phyloP scores from a whole-genome alignment of 331 rosid species.

The Quercus lobata region DNA sequence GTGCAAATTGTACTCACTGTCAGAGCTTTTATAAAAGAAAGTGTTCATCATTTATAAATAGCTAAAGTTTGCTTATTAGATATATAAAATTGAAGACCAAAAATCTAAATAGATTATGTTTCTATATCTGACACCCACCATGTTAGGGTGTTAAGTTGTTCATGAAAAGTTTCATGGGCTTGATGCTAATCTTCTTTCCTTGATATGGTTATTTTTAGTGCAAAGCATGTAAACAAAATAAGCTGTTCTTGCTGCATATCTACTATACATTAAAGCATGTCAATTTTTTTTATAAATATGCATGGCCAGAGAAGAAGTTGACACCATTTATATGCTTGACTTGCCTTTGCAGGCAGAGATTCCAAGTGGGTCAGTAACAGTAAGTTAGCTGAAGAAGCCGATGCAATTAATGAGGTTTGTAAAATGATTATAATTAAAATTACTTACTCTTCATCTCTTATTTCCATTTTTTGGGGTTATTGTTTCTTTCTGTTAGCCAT shows the following conservation, averaged over 20 bases:
- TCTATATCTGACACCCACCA: no score
- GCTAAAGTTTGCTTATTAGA: not conserved
- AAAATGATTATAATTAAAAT: not conserved
- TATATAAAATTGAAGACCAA: not conserved
- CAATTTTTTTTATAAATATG: not conserved
- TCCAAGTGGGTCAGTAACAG: conserved; percentile 27
- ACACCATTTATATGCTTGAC: conserved; percentile 9
- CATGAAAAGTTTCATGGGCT: not conserved
- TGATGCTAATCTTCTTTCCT: not conserved
- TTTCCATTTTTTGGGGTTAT: not conserved
- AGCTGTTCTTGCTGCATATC: not conserved
- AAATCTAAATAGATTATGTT: not conserved
- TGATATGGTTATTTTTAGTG: not conserved
- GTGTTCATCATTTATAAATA: not conserved
- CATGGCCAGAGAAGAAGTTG: not conserved
- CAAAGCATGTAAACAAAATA: not conserved
- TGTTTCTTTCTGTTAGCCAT: not conserved
- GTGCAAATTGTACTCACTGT: conserved; percentile 19
- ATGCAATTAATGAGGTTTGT: conserved; percentile 36
- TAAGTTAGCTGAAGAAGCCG: conserved; percentile 28
- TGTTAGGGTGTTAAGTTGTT: not conserved
- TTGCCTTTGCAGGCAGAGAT: conserved; percentile 45
- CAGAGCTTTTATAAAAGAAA: conserved; percentile 25
- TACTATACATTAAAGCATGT: not conserved
- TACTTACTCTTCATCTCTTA: not conserved